Conservation (phyloP, 2,329 filamentous ascomycete genomes). For the Fusarium torreyae region DNA sequence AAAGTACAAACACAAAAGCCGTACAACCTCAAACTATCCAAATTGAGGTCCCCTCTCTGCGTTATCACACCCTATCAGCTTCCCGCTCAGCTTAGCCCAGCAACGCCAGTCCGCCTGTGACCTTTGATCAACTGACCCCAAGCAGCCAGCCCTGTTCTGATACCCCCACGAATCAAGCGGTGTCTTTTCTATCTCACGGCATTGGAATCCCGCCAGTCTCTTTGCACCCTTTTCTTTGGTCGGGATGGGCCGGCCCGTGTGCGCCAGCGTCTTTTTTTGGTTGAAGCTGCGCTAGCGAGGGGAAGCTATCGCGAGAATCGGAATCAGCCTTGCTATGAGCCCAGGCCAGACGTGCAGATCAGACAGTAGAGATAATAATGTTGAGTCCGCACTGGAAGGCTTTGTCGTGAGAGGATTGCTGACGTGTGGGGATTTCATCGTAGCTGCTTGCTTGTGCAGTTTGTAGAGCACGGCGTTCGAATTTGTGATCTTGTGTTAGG, state of each 20-base stretch:
- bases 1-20: constrained; percentile 13
- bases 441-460: not conserved
- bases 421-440: no score
- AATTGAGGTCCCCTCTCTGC: constrained; percentile 4
- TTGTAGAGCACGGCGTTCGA: not conserved
- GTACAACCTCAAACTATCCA: constrained; percentile 26
- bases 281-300: constrained; percentile 7
- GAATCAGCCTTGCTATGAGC: constrained; percentile 36
- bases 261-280: constrained; percentile 16
- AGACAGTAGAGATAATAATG: no score
- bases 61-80: constrained; percentile 8
- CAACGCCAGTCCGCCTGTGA: constrained; percentile 26
- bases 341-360: constrained; percentile 8
- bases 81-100: constrained; percentile 27
- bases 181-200: constrained; percentile 9
- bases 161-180: constrained; percentile 34
- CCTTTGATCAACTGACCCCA: constrained; percentile 38
- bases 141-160: not conserved
- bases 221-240: constrained; percentile 17
- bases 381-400: no score
- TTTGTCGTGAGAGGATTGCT: not conserved
- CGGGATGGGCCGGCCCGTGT: constrained; percentile 44
- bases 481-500: not conserved
- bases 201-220: constrained; percentile 1
- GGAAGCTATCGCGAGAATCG: constrained; percentile 25